Conservation (phyloP, 805 yeast genomes). For the Saturnispora hagleri region DNA sequence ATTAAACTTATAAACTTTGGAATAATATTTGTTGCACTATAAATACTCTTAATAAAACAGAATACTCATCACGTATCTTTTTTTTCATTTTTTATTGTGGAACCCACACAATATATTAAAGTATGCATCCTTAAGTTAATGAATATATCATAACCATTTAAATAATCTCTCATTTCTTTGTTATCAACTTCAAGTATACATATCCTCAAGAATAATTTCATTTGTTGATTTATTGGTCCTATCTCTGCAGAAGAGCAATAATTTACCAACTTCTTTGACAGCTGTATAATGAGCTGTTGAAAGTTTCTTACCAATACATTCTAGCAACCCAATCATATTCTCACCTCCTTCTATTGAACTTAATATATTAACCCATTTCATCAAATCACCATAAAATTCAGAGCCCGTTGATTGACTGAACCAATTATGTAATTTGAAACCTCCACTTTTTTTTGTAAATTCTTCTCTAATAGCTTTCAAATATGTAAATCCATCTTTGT, state of each 20-base stretch:
- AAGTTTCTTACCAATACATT: conserved; percentile 34
- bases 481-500: conserved; percentile 43
- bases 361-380: conserved; percentile 33
- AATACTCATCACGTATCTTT: neutral
- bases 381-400: conserved; percentile 34
- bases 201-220: conserved; percentile 39
- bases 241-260: conserved; percentile 44
- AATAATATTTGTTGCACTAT: conserved; percentile 5
- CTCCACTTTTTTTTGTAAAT: conserved; percentile 29
- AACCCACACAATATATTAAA: neutral
- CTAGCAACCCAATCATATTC: conserved; percentile 47
- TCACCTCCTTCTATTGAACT: conserved; percentile 34
- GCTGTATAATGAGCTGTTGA: conserved; percentile 43
- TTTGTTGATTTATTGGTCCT: conserved; percentile 41
- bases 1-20: neutral
- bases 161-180: too few relatives aligned
- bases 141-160: neutral
- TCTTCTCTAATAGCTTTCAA: conserved; percentile 39
- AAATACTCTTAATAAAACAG: neutral
- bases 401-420: conserved; percentile 27
- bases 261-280: conserved; percentile 45
- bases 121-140: neutral
- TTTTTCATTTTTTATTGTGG: neutral
- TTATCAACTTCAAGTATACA: conserved; percentile 29
- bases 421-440: conserved; percentile 26